These are phyloP conservation scores for Didymella lethalis DNA, from an alignment of 2,329 filamentous ascomycete species.

Conservation along the genomic window DNA sequence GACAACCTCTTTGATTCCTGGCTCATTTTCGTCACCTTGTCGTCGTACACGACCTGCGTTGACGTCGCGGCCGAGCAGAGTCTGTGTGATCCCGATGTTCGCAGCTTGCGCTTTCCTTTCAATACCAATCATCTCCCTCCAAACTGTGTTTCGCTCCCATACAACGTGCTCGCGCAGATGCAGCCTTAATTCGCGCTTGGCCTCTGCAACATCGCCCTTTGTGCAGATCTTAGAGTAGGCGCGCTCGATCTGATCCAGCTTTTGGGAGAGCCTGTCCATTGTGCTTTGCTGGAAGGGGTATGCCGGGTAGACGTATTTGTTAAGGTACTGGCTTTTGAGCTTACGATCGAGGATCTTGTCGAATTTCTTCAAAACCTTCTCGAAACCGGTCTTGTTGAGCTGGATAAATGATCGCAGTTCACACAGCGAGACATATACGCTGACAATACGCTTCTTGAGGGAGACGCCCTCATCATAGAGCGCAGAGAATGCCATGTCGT, in stretches of 20 bases:
- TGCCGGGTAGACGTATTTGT: conserved; percentile 74
- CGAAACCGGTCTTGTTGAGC: conserved; percentile 95
- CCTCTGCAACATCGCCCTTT: conserved; percentile 76
- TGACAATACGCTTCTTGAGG: conserved; percentile 88
- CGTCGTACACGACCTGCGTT: conserved; percentile 73
- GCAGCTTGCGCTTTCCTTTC: conserved; percentile 95
- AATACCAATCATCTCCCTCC: conserved; percentile 98
- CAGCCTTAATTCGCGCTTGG: conserved; percentile 84
- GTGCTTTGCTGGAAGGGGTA: conserved; percentile 82
- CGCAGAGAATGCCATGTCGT: conserved; percentile 75
- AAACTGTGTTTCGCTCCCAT: conserved; percentile 98
- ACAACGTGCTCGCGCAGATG: conserved; percentile 96
- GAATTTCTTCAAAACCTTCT: conserved; percentile 97
- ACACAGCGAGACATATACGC: conserved; percentile 88
- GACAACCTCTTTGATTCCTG: conserved; percentile 70
- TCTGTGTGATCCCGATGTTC: conserved; percentile 79
- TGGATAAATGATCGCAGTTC: conserved; percentile 96
- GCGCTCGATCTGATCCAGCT: conserved; percentile 77
- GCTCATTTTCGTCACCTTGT: conserved; percentile 82
- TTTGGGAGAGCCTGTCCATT: conserved; percentile 72
- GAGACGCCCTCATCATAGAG: conserved; percentile 78
- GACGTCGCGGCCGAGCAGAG: conserved; percentile 77
- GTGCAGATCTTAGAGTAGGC: conserved; percentile 85
- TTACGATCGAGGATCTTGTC: conserved; percentile 92
- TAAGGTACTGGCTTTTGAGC: conserved; percentile 79